These are phyloP conservation scores for Triticum turgidum DNA, from an alignment of 176 grass and related monocot species.

Conservation along the genomic window DNA sequence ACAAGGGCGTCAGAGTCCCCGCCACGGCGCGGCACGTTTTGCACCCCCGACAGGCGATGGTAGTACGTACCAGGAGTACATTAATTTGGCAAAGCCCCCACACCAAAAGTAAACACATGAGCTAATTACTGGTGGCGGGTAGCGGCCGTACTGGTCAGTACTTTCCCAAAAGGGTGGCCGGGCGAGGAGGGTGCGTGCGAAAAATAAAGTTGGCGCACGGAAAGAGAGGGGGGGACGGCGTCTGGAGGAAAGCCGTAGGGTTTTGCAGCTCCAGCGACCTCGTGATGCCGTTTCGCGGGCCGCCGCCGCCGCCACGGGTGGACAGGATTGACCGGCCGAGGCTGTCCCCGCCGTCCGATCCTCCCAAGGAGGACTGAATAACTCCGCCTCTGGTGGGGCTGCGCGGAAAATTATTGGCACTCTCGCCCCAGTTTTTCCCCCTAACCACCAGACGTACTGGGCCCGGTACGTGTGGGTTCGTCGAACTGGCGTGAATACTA, in stretches of 20 bases:
- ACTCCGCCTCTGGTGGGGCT: background rate
- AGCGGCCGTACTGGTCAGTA: slow-evolving; percentile 29
- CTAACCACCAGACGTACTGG: slow-evolving; percentile 4
- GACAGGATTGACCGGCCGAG: slow-evolving; percentile 19
- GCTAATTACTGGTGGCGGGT: background rate
- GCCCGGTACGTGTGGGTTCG: background rate
- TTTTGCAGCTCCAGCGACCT: slow-evolving; percentile 3
- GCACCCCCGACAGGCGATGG: background rate
- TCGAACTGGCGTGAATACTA: too few species aligned
- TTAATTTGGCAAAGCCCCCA: background rate
- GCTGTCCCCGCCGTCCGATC: background rate
- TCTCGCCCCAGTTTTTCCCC: background rate
- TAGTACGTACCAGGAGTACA: background rate
- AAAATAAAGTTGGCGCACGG: background rate
- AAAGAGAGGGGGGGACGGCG: background rate
- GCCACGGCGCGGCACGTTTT: slow-evolving; percentile 9
- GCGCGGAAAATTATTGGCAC: slow-evolving; percentile 32
- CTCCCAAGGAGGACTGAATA: background rate
- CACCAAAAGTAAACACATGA: slow-evolving; percentile 9
- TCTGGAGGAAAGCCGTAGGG: slow-evolving; percentile 13
- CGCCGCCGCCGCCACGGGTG: slow-evolving; percentile 31
- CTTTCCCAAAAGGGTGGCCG: slow-evolving; percentile 29
- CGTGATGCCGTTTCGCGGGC: slow-evolving; percentile 19
- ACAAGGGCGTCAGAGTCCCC: background rate
- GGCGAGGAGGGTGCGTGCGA: slow-evolving; percentile 5